phyloP scores from a whole-genome alignment of 257 asterid genomes.

The Solanum arcanum region DNA sequence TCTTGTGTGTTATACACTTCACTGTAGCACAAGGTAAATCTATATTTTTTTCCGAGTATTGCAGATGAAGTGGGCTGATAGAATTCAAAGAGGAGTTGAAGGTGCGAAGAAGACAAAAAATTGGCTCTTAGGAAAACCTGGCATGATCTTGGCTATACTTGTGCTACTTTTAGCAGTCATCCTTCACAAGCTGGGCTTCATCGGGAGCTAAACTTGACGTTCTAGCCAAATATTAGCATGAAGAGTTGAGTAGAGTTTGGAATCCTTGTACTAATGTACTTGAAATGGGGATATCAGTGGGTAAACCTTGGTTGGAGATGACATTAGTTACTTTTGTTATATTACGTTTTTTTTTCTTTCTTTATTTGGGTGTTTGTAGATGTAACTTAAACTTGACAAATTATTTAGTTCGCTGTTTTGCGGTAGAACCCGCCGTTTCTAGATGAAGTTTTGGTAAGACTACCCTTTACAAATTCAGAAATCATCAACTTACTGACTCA shows the following conservation, averaged over 20 bases:
- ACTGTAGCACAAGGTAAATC: not conserved
- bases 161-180: conserved; percentile 71
- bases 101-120: conserved; percentile 84
- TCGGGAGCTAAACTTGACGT: conserved; percentile 36
- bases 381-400: not conserved
- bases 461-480: not conserved
- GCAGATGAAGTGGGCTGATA: conserved; percentile 95
- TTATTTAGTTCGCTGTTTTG: not conserved
- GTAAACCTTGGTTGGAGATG: not conserved
- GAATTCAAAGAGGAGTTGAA: conserved; percentile 65
- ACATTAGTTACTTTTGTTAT: not conserved
- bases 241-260: not conserved
- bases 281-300: not conserved
- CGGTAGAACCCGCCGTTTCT: not conserved
- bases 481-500: not conserved
- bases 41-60: not conserved
- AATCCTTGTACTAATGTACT: not conserved
- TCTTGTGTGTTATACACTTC: not conserved
- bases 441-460: not conserved
- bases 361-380: not conserved
- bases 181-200: conserved; percentile 69
- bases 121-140: conserved; percentile 74
- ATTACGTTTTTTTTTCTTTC: not conserved
- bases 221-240: not conserved
- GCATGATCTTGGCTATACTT: conserved; percentile 67